Percentiles rank a stretch among this genome's conserved stretches.
Conservation (phyloP, 257 asterid genomes). For the Solanum boliviense region DNA sequence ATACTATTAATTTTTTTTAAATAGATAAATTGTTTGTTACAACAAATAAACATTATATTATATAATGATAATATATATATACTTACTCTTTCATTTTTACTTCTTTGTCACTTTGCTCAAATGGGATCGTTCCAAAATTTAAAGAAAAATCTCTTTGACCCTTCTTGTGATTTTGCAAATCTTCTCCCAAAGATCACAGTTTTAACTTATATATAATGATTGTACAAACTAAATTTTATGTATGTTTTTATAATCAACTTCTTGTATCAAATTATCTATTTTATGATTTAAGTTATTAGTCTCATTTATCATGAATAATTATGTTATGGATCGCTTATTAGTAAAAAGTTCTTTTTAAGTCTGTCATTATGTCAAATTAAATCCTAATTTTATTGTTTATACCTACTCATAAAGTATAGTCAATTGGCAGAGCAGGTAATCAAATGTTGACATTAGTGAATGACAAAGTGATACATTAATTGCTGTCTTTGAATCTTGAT, state of each 20-base stretch:
- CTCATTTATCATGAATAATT: neutral
- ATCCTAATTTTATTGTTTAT: neutral
- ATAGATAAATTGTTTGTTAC: neutral
- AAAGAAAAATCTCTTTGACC: neutral
- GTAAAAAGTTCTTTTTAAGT: neutral
- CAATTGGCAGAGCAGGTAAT: neutral
- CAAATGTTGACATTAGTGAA: conserved; percentile 8
- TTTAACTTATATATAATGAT: neutral
- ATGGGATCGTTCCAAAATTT: conserved; percentile 5
- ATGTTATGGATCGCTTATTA: neutral
- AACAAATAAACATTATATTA: neutral
- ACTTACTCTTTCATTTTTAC: neutral
- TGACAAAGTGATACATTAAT: neutral
- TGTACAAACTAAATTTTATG: neutral
- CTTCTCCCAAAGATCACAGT: neutral
- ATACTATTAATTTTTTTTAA: neutral
- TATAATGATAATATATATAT: neutral
- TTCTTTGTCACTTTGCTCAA: neutral
- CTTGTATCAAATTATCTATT: neutral
- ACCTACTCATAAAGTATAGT: neutral
- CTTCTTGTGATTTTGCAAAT: neutral
- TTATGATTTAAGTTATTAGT: neutral
- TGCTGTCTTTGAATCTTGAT: neutral
- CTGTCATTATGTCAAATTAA: neutral
- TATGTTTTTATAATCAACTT: neutral